Evolutionary conservation across 2,329 filamentous ascomycete genomes (phyloP).

Genomic region (Botrytis pseudocinerea): DNA sequence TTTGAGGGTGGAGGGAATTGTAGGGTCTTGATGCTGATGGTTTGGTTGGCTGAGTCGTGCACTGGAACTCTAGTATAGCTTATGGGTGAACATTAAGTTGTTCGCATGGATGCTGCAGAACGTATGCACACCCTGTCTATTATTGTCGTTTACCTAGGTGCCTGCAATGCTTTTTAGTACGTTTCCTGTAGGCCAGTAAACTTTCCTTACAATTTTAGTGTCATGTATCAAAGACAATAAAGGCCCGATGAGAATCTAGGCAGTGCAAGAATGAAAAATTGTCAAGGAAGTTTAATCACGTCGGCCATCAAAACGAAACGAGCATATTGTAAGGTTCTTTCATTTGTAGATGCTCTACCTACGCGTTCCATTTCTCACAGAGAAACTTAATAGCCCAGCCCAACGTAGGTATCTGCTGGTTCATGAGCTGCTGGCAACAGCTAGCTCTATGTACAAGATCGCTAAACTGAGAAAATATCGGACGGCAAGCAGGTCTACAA

Average conservation of each 20-base stretch:
- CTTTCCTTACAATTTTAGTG: background rate
- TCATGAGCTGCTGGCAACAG: background rate
- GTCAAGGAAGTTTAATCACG: background rate
- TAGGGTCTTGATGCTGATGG: background rate
- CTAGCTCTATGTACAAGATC: background rate
- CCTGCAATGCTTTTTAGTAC: background rate
- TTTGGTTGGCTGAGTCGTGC: background rate
- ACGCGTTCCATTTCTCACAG: background rate
- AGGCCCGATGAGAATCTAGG: background rate
- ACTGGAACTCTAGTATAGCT: background rate
- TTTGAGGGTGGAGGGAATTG: slow-evolving; percentile 38
- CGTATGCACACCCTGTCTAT: background rate
- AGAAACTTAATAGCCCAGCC: background rate
- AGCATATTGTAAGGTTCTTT: background rate
- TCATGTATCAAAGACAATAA: background rate
- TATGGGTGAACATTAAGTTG: background rate
- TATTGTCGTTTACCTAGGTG: background rate
- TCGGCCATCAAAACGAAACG: background rate
- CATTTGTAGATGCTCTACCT: background rate
- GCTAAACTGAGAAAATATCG: background rate
- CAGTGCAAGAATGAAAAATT: background rate
- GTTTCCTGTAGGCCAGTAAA: background rate
- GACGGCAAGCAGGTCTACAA: background rate
- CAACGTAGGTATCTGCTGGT: background rate
- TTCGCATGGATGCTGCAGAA: background rate